A percentile compares a stretch with the other conserved stretches of the same genome.
Evolutionary conservation across 257 asterid species (phyloP).

Genomic region (Nicotiana paniculata): DNA sequence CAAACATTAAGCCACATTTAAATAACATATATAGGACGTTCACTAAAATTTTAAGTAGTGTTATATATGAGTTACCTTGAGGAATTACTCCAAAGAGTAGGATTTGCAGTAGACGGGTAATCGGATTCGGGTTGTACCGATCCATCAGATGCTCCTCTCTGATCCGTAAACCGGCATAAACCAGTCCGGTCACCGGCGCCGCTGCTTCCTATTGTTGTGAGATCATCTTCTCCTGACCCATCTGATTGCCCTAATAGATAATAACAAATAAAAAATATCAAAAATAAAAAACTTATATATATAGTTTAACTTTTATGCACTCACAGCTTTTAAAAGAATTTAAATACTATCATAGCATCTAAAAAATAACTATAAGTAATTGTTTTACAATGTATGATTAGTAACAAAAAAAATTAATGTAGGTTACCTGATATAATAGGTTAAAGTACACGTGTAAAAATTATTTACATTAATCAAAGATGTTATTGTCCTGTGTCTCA

Average conservation of each 20-base stretch:
- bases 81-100: constrained; percentile 84
- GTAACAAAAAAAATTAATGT: neutral
- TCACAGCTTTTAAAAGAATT: neutral
- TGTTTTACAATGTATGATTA: neutral
- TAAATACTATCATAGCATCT: neutral
- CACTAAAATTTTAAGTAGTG: neutral
- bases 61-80: constrained; percentile 44
- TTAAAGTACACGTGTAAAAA: neutral
- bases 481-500: neutral
- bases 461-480: neutral
- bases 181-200: constrained; percentile 30
- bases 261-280: neutral
- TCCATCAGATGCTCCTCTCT: constrained; percentile 52
- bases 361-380: neutral
- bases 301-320: neutral
- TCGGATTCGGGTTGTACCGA: constrained; percentile 47
- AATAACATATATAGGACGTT: neutral
- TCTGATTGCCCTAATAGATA: constrained; percentile 71
- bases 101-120: constrained; percentile 37
- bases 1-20: neutral
- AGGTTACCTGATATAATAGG: neutral
- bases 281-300: neutral
- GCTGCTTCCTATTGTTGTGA: constrained; percentile 61
- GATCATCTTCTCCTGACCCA: constrained; percentile 90
- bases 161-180: constrained; percentile 44